Percentiles rank a stretch among this genome's conserved stretches.
These are phyloP conservation scores for Nicotiana sylvestris DNA, from an alignment of 257 asterid genomes.

Conservation along the genomic window DNA sequence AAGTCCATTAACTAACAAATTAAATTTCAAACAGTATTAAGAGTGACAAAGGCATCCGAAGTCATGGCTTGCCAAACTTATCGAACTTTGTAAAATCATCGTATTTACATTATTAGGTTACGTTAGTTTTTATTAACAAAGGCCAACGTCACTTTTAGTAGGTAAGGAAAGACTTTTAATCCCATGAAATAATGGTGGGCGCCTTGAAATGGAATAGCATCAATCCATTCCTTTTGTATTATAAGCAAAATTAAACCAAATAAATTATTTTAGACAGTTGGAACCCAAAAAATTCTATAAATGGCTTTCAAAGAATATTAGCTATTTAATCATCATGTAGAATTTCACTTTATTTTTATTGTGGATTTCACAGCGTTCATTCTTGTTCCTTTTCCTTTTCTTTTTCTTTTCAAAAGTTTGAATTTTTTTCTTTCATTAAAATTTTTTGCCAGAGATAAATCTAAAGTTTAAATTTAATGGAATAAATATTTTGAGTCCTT, in stretches of 20 bases:
- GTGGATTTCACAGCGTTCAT: not conserved
- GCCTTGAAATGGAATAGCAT: slow-evolving; percentile 16
- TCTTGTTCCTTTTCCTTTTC: not conserved
- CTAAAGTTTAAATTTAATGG: not conserved
- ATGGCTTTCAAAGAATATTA: not conserved
- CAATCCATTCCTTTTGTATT: slow-evolving; percentile 7
- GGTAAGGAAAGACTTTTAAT: slow-evolving; percentile 6
- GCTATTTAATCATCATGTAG: not conserved
- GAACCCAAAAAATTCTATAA: not conserved
- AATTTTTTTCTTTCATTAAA: too few relatives aligned
- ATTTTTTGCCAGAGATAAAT: not conserved
- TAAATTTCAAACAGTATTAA: too few relatives aligned
- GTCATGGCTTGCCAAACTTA: slow-evolving; percentile 27
- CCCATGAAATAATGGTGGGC: slow-evolving; percentile 25
- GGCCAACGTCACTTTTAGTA: slow-evolving; percentile 8
- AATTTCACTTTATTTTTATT: not conserved
- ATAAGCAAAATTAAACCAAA: not conserved
- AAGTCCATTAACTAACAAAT: not conserved
- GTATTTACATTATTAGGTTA: not conserved
- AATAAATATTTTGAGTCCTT: not conserved
- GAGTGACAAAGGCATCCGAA: not conserved
- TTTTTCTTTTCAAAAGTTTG: too few relatives aligned
- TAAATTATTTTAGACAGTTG: slow-evolving; percentile 6
- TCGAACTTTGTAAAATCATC: slow-evolving; percentile 11
- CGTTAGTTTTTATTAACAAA: not conserved